Conservation (phyloP, 140 eudicot genomes). For the Oenanthe javanica region DNA sequence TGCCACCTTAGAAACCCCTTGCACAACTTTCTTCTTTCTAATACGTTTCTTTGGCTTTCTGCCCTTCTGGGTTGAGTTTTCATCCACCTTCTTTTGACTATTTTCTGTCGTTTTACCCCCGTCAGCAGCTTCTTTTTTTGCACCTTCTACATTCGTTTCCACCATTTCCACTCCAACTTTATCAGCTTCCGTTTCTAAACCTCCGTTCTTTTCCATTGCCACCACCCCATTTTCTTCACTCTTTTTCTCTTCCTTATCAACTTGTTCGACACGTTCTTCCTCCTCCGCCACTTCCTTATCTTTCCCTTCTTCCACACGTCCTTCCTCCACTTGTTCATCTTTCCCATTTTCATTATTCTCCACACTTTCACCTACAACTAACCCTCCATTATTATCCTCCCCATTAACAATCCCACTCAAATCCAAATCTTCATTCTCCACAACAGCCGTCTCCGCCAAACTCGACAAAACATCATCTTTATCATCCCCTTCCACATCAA, state of each 20-base stretch:
- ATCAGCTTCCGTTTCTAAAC: constrained; percentile 1
- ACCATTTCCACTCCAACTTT: background rate
- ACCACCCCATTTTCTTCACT: constrained; percentile 19
- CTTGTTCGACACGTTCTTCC: background rate
- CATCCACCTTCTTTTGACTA: constrained; percentile 27
- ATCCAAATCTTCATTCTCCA: background rate
- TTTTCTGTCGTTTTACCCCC: constrained; percentile 15
- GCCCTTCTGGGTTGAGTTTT: constrained; percentile 24
- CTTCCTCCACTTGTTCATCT: no score
- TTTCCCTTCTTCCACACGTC: background rate
- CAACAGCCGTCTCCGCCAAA: constrained; percentile 4
- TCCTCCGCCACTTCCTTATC: background rate
- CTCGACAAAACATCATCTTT: constrained; percentile 15
- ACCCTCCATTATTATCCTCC: background rate
- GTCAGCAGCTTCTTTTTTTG: constrained; percentile 16
- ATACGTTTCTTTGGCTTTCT: constrained; percentile 30
- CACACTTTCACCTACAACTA: constrained; percentile 6
- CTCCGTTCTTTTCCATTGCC: constrained; percentile 15
- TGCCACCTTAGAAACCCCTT: constrained; percentile 15
- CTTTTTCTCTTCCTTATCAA: constrained; percentile 7
- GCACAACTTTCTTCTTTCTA: constrained; percentile 23
- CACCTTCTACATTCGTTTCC: constrained; percentile 13
- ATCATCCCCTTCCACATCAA: constrained; percentile 20
- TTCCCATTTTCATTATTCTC: background rate
- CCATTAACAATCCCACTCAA: constrained; percentile 11